These are phyloP conservation scores for Lentinula raphanica DNA, from an alignment of 768 basidiomycete genomes.

Conservation along the genomic window DNA sequence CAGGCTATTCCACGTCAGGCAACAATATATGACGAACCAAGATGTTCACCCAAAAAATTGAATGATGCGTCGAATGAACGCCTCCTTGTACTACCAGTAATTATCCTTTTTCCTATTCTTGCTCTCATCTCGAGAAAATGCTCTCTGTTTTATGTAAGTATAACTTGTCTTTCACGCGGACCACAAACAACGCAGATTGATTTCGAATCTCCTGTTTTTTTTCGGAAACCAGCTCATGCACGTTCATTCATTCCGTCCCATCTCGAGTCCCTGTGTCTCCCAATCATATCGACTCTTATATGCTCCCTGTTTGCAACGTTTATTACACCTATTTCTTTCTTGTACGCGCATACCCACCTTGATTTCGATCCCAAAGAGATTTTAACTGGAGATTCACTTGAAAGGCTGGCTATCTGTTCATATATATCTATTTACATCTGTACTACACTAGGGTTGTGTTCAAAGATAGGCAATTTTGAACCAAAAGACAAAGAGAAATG, in stretches of 20 bases:
- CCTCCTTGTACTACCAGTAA: slow-evolving; percentile 2
- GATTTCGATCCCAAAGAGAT: background rate
- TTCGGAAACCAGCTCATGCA: background rate
- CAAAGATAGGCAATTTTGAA: too few relatives aligned
- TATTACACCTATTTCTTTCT: too few relatives aligned
- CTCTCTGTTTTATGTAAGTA: too few relatives aligned
- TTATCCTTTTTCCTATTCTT: background rate
- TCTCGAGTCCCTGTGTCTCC: background rate
- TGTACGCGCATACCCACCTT: background rate
- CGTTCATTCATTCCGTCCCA: background rate
- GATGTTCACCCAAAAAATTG: background rate
- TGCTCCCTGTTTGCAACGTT: background rate
- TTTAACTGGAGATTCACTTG: background rate
- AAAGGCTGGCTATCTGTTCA: background rate
- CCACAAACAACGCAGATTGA: too few relatives aligned
- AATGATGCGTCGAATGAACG: background rate
- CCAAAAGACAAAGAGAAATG: too few relatives aligned
- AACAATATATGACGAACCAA: background rate
- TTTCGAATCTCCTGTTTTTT: too few relatives aligned
- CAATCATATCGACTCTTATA: background rate
- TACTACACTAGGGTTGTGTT: too few relatives aligned
- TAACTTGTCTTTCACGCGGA: too few relatives aligned
- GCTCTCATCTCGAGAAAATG: background rate
- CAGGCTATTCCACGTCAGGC: background rate
- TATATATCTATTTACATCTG: background rate